Percentiles rank a stretch among this genome's conserved stretches.
Evolutionary conservation across 2,329 filamentous ascomycete species (phyloP).

Genomic region (Cytospora piceae): DNA sequence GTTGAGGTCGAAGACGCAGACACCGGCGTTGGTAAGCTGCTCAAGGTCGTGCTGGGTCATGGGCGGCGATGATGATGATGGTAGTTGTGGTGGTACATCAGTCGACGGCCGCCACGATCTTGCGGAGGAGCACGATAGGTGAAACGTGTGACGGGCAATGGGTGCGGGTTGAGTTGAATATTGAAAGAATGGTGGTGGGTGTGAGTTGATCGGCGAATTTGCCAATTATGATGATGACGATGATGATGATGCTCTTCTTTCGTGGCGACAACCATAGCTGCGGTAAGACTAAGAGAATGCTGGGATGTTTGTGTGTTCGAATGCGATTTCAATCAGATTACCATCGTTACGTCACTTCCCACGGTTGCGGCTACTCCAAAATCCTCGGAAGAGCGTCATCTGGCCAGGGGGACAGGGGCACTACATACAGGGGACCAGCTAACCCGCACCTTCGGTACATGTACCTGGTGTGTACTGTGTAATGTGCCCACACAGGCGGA

Average conservation of each 20-base stretch:
- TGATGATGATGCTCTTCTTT: neutral
- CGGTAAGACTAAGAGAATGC: neutral
- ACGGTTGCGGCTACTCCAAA: neutral
- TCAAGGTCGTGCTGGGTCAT: slow-evolving; percentile 16
- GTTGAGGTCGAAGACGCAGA: slow-evolving; percentile 23
- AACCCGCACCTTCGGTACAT: no score
- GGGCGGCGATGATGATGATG: neutral
- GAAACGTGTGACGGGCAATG: neutral
- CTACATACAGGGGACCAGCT: no score
- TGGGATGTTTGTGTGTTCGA: neutral
- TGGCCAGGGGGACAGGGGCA: neutral
- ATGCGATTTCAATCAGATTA: neutral
- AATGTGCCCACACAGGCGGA: no score
- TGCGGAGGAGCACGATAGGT: neutral
- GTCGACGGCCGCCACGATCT: neutral
- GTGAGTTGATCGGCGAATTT: neutral
- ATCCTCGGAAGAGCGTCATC: neutral
- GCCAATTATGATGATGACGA: neutral
- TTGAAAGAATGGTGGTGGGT: neutral
- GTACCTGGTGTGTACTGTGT: no score
- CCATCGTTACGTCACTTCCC: neutral
- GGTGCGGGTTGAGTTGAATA: neutral
- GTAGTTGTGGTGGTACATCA: neutral
- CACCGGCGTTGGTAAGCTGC: slow-evolving; percentile 19
- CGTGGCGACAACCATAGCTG: neutral